A percentile compares a stretch with the other conserved stretches of the same genome.
Conservation (phyloP, 768 basidiomycete genomes). For the Tylopilus sp. region DNA sequence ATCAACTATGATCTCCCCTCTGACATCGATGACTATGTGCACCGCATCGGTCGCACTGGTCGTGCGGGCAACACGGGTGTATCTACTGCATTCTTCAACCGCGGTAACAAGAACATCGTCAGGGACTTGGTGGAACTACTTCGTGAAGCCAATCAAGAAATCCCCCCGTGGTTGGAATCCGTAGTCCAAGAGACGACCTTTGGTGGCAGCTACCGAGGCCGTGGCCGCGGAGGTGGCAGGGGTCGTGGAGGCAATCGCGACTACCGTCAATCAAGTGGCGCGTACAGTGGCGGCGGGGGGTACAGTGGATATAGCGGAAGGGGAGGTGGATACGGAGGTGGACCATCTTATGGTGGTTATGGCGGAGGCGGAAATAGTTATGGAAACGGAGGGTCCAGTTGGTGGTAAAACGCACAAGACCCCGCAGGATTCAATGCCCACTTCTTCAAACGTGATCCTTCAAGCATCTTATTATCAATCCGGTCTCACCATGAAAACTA, state of each 20-base stretch:
- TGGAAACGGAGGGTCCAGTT: conserved; percentile 35
- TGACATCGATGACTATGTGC: conserved; percentile 99
- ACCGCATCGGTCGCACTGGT: conserved; percentile 96
- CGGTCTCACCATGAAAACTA: conserved; percentile 23
- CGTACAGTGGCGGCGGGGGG: conserved; percentile 34
- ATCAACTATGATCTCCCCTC: conserved; percentile 97
- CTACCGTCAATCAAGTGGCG: conserved; percentile 29
- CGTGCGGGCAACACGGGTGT: conserved; percentile 98
- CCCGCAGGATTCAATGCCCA: conserved; percentile 9
- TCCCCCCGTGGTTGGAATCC: conserved; percentile 86
- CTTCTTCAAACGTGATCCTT: conserved; percentile 8
- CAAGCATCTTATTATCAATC: conserved; percentile 17
- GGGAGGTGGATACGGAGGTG: conserved; percentile 43
- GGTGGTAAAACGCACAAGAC: conserved; percentile 48
- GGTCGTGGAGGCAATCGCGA: conserved; percentile 37
- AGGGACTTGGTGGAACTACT: conserved; percentile 90
- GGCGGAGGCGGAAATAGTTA: conserved; percentile 29
- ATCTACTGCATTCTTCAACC: conserved; percentile 94
- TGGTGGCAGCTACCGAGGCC: conserved; percentile 52
- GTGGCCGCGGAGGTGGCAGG: conserved; percentile 47
- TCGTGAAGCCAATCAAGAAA: conserved; percentile 94
- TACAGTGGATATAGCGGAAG: conserved; percentile 31
- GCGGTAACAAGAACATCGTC: conserved; percentile 89
- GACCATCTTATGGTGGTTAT: conserved; percentile 27
- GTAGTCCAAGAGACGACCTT: conserved; percentile 81